Conservation (phyloP, 2,329 filamentous ascomycete genomes). For the Aureobasidium melanogenum region DNA sequence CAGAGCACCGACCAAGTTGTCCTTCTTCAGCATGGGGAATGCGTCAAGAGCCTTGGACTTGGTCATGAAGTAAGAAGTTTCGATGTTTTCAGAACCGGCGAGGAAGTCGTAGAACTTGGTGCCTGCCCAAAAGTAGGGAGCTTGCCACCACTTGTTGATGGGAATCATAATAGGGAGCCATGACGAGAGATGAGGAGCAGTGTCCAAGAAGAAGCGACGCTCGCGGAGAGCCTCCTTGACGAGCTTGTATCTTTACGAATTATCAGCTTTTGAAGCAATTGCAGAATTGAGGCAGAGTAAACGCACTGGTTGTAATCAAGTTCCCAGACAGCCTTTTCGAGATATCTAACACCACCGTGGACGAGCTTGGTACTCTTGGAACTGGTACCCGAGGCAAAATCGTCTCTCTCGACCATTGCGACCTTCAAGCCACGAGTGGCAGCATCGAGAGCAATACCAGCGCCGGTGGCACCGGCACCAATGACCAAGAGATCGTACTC, state of each 20-base stretch:
- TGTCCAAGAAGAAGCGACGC: slow-evolving; percentile 74
- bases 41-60: slow-evolving; percentile 78
- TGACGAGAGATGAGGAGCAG: slow-evolving; percentile 69
- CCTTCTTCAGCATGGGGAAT: slow-evolving; percentile 80
- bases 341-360: slow-evolving; percentile 73
- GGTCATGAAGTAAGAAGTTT: slow-evolving; percentile 81
- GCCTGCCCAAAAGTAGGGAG: slow-evolving; percentile 68
- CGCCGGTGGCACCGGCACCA: slow-evolving; percentile 69
- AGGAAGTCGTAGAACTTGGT: slow-evolving; percentile 80
- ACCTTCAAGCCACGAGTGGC: slow-evolving; percentile 71
- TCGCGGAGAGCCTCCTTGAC: slow-evolving; percentile 76
- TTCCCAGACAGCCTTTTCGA: slow-evolving; percentile 81
- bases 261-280: slow-evolving; percentile 10
- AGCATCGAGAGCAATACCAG: slow-evolving; percentile 73
- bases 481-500: slow-evolving; percentile 72
- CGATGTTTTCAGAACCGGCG: slow-evolving; percentile 77
- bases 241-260: slow-evolving; percentile 46
- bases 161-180: slow-evolving; percentile 81
- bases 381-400: slow-evolving; percentile 74
- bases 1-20: slow-evolving; percentile 68
- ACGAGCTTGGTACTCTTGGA: slow-evolving; percentile 84
- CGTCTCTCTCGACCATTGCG: slow-evolving; percentile 71
- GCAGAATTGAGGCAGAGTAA: background rate
- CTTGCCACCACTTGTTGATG: slow-evolving; percentile 75
- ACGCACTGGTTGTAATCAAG: slow-evolving; percentile 68